Evolutionary conservation across 2,329 filamentous ascomycete genomes (phyloP), one percentile per base, ranked within the genome.

Genomic region (Rachicladosporium sp.): DNA sequence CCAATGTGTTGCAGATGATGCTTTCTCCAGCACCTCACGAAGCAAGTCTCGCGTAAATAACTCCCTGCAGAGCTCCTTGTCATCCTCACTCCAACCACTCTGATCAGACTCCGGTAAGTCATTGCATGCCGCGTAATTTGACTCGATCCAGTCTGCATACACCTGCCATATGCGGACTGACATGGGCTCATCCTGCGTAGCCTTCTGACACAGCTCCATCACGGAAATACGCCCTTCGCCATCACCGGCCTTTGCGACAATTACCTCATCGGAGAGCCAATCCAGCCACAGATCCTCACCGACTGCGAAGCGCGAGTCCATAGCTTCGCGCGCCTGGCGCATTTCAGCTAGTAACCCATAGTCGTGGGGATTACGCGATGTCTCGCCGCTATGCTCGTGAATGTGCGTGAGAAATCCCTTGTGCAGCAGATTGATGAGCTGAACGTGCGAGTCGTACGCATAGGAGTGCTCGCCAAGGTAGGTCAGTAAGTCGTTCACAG

Each of bases 221-320:
- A 84, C 68, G 45, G 71, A 69, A 55, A 85, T 71, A 49, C 80
- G 76, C 51, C 76, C 72, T 45, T 86, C 80, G 4, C 23, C 23
- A 7, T 27, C 23, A 40, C 82, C 56, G 60, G 55, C 79, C 64
- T 54, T 66, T 56, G 55, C 80, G 66, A 63, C 68, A 64, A 60
- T 71, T 66, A 71, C 74, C 50, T 82, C 74, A 59, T 88, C 83
- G 45, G 83, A 76, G 47, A 89, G 71, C 61, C 82, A 83, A 50
- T 82, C 80, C 49, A 82, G 62, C 83, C 83, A 91, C 57, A 73
- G 73, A 43, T 82, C 76, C 65, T 91, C 83, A 52, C 82, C 82
- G 49, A 86, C 69, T 34, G 81, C 79, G 49, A 78, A 80, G 12
- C 75, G 68, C 38, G 70, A 69, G 48, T 75, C 70, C 69, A 80